These are phyloP conservation scores for Choricystis sp. DNA, from an alignment of 139 green algal genomes.

Conservation along the genomic window DNA sequence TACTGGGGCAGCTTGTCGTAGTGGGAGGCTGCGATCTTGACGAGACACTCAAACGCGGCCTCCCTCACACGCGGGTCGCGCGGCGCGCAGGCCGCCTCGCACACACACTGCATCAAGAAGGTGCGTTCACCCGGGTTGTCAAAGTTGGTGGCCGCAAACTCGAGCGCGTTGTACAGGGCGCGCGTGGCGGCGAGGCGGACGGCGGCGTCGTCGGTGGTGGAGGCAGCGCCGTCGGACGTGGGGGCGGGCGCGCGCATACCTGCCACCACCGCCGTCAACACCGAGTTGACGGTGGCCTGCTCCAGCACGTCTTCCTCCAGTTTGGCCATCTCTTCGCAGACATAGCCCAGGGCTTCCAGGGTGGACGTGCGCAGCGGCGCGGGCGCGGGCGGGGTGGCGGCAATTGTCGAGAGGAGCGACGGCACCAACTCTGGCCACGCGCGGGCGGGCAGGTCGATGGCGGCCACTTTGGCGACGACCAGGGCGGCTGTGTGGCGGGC, in stretches of 20 bases:
- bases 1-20: slow-evolving; percentile 85
- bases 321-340: slow-evolving; percentile 86
- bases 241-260: slow-evolving; percentile 74
- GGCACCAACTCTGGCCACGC: slow-evolving; percentile 76
- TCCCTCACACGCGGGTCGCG: slow-evolving; percentile 46
- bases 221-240: no score
- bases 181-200: slow-evolving; percentile 72
- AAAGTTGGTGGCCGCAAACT: slow-evolving; percentile 93
- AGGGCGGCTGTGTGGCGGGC: slow-evolving; percentile 60
- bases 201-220: no score
- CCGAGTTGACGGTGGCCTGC: slow-evolving; percentile 73
- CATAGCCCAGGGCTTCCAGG: slow-evolving; percentile 80
- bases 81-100: slow-evolving; percentile 44
- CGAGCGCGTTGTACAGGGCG: slow-evolving; percentile 83
- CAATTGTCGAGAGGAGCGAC: slow-evolving; percentile 32
- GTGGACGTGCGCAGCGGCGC: slow-evolving; percentile 56
- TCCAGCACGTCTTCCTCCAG: slow-evolving; percentile 62
- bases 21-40: slow-evolving; percentile 72
- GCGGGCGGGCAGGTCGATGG: slow-evolving; percentile 69
- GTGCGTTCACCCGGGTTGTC: slow-evolving; percentile 79
- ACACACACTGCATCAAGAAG: slow-evolving; percentile 90
- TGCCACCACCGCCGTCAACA: slow-evolving; percentile 78
- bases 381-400: slow-evolving; percentile 1
- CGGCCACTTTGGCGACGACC: slow-evolving; percentile 84
- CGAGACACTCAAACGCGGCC: slow-evolving; percentile 85